Evolutionary conservation across 768 basidiomycete species (phyloP), one percentile per base, ranked within the genome.

Genomic region (Amanita exitialis): DNA sequence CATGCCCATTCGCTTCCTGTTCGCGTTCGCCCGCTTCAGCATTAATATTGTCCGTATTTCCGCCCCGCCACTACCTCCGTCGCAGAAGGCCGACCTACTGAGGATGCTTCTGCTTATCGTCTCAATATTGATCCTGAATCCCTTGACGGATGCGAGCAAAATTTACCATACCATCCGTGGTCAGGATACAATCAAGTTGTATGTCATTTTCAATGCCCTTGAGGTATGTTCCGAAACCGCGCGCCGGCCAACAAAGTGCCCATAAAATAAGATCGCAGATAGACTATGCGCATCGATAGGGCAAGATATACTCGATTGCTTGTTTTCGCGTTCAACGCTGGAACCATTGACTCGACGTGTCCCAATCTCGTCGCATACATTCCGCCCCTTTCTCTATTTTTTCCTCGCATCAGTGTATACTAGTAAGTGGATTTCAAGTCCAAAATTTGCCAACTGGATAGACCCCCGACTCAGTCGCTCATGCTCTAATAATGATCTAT

Each of bases 131-230:
- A 75, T 94, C 18, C 72, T 97, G 4, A 75, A 82, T 30, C 83
- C 87, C 1, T 74, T 93, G 36, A 93, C 94, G 6, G 95, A 99
- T 62, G 88, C 92, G 8, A 95, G 92, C 67, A 93, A 94, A 71
- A 95, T 99, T 57, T 99, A 99, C 59, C 96, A 99, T 61, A 86
- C 86, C 13, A 97, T 99, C 50, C 83, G 96, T 18, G 95, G 94
- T 0, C 96, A 98, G 66, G 96, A 99, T 58, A 96, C 92, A 2
- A 95, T 99, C 70, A 99, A 98, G 69, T 68, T 99, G 44, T 98
- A 98, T 69, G 96, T 99, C 53, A 95, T 99, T 46, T 99, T 97
- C 69, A 98, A 97, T 65, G 94, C 93, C 9, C 75, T 99, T 6
- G 96, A 99, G 78, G 95, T 95, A 65, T 52, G 82, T 63, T 47